These are phyloP conservation scores for Paecilomyces fulvus DNA, from an alignment of 2,329 filamentous ascomycete species.

Conservation along the genomic window DNA sequence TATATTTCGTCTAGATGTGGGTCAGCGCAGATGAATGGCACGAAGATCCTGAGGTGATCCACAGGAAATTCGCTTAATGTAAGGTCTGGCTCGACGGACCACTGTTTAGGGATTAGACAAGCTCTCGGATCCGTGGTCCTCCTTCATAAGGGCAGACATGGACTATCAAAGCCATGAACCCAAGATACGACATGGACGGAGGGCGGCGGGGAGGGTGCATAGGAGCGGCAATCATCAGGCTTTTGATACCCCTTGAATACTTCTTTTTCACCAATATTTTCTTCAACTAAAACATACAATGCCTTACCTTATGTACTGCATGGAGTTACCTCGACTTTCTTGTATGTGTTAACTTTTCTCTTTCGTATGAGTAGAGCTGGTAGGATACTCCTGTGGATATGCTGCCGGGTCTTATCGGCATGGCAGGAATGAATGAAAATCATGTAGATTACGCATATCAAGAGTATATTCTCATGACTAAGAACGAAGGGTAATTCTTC, in stretches of 20 bases:
- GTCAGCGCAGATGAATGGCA: conserved; percentile 99
- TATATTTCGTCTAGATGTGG: conserved; percentile 68
- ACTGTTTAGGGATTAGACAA: not conserved
- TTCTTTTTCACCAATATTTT: not conserved
- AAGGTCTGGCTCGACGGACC: not conserved
- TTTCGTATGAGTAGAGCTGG: no score
- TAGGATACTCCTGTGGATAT: no score
- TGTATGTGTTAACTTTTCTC: no score
- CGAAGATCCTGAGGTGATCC: conserved; percentile 97
- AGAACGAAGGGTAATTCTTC: no score
- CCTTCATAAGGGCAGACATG: not conserved
- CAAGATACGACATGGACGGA: not conserved
- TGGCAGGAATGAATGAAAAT: no score
- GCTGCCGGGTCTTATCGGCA: no score
- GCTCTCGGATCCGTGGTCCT: not conserved
- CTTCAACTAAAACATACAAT: not conserved
- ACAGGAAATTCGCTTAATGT: conserved; percentile 82
- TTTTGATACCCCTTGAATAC: conserved; percentile 2
- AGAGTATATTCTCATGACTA: no score
- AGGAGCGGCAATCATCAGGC: conserved; percentile 1
- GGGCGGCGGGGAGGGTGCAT: not conserved
- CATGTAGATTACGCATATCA: no score
- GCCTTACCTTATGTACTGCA: not conserved
- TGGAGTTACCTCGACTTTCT: no score
- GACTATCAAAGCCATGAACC: not conserved